Conservation (phyloP, 75 land plant species). For the Sequoia sempervirens region DNA sequence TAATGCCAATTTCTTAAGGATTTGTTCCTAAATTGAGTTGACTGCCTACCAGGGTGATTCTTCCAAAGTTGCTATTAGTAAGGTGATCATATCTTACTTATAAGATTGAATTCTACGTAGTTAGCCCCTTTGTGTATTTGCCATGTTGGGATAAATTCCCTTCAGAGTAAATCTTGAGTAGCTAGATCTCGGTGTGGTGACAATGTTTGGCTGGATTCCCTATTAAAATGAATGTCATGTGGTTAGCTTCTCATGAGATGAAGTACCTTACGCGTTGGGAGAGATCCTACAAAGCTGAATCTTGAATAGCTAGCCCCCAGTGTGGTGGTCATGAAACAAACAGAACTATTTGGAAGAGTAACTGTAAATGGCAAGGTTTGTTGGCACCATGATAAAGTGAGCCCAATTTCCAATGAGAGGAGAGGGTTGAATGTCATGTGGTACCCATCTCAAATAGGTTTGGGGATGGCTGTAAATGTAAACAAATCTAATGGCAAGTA, state of each 20-base stretch:
- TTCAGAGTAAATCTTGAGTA: neutral
- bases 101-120: neutral
- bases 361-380: neutral
- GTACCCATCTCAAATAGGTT: neutral
- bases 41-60: neutral
- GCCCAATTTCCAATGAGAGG: neutral
- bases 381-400: neutral
- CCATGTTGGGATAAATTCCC: neutral
- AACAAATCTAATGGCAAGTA: no score
- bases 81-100: neutral
- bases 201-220: neutral
- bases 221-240: no score
- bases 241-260: neutral
- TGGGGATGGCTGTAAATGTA: no score
- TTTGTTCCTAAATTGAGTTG: neutral
- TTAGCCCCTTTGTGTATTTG: neutral
- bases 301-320: neutral
- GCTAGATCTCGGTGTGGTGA: neutral
- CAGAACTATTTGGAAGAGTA: neutral
- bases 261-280: neutral
- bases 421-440: neutral
- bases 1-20: neutral
- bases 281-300: neutral
- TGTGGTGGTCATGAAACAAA: neutral
- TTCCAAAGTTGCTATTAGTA: neutral